Percentiles rank a stretch among this genome's conserved stretches.
Conservation (phyloP, 768 basidiomycete species). For the Hypsizygus marmoreus region DNA sequence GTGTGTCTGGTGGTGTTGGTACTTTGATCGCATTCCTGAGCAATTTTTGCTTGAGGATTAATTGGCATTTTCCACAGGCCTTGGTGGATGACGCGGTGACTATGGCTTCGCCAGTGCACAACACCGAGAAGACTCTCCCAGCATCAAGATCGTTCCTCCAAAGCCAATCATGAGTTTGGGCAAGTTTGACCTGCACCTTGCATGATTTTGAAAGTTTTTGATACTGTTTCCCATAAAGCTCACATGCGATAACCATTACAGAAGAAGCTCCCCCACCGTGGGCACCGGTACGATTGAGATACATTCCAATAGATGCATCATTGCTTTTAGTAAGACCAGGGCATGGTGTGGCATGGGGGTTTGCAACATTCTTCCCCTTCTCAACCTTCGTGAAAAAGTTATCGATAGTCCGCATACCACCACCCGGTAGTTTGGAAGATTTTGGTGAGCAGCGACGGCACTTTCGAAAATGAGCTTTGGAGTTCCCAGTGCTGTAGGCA, state of each 20-base stretch:
- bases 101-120: too few species aligned
- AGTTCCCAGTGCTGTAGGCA: slow-evolving; percentile 6
- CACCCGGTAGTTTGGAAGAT: not conserved
- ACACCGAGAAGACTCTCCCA: slow-evolving; percentile 14
- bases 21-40: slow-evolving; percentile 2
- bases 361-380: too few species aligned
- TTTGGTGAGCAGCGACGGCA: slow-evolving; percentile 1
- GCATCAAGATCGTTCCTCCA: slow-evolving; percentile 29
- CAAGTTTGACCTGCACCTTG: slow-evolving; percentile 11
- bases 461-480: slow-evolving; percentile 6
- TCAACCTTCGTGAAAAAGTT: not conserved
- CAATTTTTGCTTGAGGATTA: not conserved
- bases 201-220: not conserved
- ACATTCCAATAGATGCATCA: slow-evolving; percentile 5
- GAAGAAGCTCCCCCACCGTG: slow-evolving; percentile 16
- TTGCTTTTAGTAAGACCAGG: slow-evolving; percentile 8
- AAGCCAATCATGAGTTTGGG: slow-evolving; percentile 16
- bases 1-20: not conserved
- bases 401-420: not conserved
- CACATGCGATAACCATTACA: slow-evolving; percentile 9
- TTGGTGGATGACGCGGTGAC: too few species aligned
- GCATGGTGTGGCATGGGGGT: slow-evolving; percentile 6
- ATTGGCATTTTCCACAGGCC: not conserved
- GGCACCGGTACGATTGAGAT: slow-evolving; percentile 14
- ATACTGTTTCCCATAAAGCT: slow-evolving; percentile 1